Evolutionary conservation across 148 eudicot genomes (phyloP).

Genomic region (Fagopyrum homotropicum): DNA sequence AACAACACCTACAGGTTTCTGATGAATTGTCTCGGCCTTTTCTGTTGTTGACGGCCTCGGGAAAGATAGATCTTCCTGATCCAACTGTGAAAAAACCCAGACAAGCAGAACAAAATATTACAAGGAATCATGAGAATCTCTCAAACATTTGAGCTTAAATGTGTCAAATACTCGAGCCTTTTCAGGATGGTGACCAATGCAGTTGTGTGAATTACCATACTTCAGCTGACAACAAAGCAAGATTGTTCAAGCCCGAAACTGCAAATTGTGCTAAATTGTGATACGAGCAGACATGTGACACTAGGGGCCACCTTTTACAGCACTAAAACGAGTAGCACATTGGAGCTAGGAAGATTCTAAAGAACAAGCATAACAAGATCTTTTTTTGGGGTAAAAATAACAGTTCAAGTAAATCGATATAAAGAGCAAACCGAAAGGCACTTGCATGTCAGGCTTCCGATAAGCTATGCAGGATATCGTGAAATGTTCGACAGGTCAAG

Average conservation of each 20-base stretch:
- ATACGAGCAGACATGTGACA: not conserved
- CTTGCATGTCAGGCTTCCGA: too few relatives aligned
- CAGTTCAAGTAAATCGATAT: too few relatives aligned
- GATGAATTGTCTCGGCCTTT: slow-evolving; percentile 38
- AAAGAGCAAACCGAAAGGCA: too few relatives aligned
- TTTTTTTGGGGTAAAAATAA: too few relatives aligned
- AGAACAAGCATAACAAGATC: too few relatives aligned
- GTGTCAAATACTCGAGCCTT: not conserved
- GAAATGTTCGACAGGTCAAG: too few relatives aligned
- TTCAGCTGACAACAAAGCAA: not conserved
- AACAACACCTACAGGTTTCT: slow-evolving; percentile 8
- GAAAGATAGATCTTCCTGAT: slow-evolving; percentile 45
- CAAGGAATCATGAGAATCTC: not conserved
- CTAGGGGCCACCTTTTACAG: too few relatives aligned
- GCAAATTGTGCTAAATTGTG: not conserved
- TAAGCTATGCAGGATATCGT: too few relatives aligned
- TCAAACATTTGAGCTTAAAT: not conserved
- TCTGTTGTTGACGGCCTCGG: slow-evolving; percentile 35
- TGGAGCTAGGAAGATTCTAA: too few relatives aligned
- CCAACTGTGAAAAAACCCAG: slow-evolving; percentile 46
- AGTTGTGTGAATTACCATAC: not conserved
- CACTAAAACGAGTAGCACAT: too few relatives aligned
- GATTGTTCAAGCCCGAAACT: not conserved
- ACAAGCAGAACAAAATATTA: slow-evolving; percentile 10
- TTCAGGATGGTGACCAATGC: not conserved